Percentiles rank a stretch among this genome's conserved stretches.
phyloP scores from a whole-genome alignment of 2,329 filamentous ascomycete species.

The Fusarium mundagurra region DNA sequence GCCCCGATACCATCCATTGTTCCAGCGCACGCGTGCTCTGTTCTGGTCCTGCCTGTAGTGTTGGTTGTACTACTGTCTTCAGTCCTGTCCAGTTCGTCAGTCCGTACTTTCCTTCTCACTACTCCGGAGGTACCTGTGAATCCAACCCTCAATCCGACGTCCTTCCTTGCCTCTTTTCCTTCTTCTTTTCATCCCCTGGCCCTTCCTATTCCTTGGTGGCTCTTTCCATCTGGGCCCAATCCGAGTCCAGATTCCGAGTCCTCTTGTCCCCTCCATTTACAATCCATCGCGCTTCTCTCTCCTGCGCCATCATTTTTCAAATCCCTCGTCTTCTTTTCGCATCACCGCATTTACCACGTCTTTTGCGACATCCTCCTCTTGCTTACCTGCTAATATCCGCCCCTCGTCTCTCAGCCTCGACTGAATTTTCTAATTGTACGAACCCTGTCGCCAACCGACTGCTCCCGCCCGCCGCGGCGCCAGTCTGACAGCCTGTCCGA shows the following conservation, averaged over 20 bases:
- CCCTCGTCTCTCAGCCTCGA: conserved; percentile 30
- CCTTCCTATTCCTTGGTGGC: conserved; percentile 35
- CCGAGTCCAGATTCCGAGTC: conserved; percentile 29
- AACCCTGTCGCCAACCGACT: conserved; percentile 34
- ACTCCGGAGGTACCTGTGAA: too few species aligned
- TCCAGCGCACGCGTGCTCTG: conserved; percentile 38
- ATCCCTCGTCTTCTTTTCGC: conserved; percentile 18
- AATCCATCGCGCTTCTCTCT: conserved; percentile 28
- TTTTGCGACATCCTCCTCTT: conserved; percentile 7
- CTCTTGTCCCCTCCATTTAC: conserved; percentile 31
- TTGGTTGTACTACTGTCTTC: conserved; percentile 1
- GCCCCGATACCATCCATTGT: conserved; percentile 41
- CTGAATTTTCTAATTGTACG: conserved; percentile 31
- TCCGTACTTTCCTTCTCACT: conserved; percentile 6
- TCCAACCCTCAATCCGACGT: conserved; percentile 26
- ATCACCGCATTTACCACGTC: conserved; percentile 16
- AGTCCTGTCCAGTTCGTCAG: not conserved
- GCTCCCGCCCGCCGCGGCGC: conserved; percentile 30
- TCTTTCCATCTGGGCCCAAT: conserved; percentile 31
- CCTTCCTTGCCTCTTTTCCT: conserved; percentile 29
- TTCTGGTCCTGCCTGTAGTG: conserved; percentile 11
- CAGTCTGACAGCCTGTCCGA: conserved; percentile 32
- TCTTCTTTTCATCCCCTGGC: conserved; percentile 31
- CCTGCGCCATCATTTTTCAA: conserved; percentile 30
- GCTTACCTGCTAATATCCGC: conserved; percentile 22